Percentiles rank a stretch among this genome's conserved stretches.
Evolutionary conservation across 2,329 filamentous ascomycete species (phyloP).

Genomic region (Cladosporium sp.): DNA sequence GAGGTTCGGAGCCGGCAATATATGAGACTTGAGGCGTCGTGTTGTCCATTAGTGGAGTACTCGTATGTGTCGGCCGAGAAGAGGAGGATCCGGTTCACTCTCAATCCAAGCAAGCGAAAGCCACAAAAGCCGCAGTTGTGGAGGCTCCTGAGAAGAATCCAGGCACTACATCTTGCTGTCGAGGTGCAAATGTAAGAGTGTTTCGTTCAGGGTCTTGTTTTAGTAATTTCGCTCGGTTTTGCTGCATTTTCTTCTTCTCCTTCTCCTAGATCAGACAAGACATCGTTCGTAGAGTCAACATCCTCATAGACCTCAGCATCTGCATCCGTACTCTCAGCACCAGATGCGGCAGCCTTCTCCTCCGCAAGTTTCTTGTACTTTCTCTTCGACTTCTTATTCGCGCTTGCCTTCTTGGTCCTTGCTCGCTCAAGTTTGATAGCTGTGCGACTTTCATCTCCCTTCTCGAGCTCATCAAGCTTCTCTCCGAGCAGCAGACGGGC

Average conservation of each 20-base stretch:
- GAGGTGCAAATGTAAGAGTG: too few relatives aligned
- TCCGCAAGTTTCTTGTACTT: slow-evolving; percentile 66
- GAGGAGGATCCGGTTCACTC: too few relatives aligned
- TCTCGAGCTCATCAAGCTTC: slow-evolving; percentile 66
- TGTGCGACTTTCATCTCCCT: slow-evolving; percentile 65
- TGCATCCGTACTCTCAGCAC: slow-evolving; percentile 9
- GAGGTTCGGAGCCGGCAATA: slow-evolving; percentile 5
- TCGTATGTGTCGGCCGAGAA: too few relatives aligned
- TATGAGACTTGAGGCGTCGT: slow-evolving; percentile 1
- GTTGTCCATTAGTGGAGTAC: too few relatives aligned
- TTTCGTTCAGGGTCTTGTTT: too few relatives aligned
- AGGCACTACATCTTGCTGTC: too few relatives aligned
- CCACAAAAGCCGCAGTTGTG: too few relatives aligned
- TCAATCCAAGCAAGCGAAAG: too few relatives aligned
- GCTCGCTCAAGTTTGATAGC: slow-evolving; percentile 60
- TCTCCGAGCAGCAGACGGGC: slow-evolving; percentile 74
- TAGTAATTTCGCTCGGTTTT: too few relatives aligned
- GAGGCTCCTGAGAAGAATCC: too few relatives aligned
- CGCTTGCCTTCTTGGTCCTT: slow-evolving; percentile 67
- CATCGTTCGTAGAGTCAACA: neutral
- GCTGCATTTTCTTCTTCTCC: too few relatives aligned
- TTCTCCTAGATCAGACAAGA: neutral
- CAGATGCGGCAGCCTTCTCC: slow-evolving; percentile 35
- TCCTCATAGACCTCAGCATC: slow-evolving; percentile 10
- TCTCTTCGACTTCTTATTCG: slow-evolving; percentile 72